phyloP scores from a whole-genome alignment of 2,329 filamentous ascomycete genomes.

The Bertia moriformis region DNA sequence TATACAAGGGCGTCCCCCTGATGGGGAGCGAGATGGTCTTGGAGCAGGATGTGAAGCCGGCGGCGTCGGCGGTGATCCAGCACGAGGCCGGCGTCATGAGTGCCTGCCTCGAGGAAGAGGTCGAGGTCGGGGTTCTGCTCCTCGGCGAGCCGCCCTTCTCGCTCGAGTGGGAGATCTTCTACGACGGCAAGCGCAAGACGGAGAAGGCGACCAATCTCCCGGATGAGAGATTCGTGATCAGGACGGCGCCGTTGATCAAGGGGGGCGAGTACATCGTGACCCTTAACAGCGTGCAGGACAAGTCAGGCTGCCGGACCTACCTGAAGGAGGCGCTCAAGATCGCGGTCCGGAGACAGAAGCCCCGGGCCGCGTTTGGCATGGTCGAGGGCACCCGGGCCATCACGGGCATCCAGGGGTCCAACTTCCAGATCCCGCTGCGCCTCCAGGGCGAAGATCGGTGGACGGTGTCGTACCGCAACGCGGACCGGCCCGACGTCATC shows the following conservation, averaged over 20 bases:
- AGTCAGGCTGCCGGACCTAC: conserved; percentile 71
- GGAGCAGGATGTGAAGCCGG: conserved; percentile 84
- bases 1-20: conserved; percentile 59
- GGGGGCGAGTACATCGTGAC: conserved; percentile 85
- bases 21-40: conserved; percentile 47
- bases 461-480: conserved; percentile 62
- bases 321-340: conserved; percentile 76
- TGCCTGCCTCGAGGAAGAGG: conserved; percentile 70
- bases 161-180: conserved; percentile 81
- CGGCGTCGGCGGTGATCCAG: conserved; percentile 64
- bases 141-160: conserved; percentile 79
- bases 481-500: conserved; percentile 30
- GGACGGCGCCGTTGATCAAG: conserved; percentile 57
- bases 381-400: conserved; percentile 67
- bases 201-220: conserved; percentile 47
- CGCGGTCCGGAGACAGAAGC: conserved; percentile 73
- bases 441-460: conserved; percentile 77
- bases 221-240: conserved; percentile 51
- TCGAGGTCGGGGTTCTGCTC: conserved; percentile 61
- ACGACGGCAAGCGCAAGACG: conserved; percentile 71
- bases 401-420: conserved; percentile 62
- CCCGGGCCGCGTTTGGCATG: conserved; percentile 71
- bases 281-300: conserved; percentile 74
- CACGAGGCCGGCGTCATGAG: conserved; percentile 37
- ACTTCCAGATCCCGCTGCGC: conserved; percentile 64